phyloP scores from a whole-genome alignment of 2,329 filamentous ascomycete genomes.

The Capronia epimyces region DNA sequence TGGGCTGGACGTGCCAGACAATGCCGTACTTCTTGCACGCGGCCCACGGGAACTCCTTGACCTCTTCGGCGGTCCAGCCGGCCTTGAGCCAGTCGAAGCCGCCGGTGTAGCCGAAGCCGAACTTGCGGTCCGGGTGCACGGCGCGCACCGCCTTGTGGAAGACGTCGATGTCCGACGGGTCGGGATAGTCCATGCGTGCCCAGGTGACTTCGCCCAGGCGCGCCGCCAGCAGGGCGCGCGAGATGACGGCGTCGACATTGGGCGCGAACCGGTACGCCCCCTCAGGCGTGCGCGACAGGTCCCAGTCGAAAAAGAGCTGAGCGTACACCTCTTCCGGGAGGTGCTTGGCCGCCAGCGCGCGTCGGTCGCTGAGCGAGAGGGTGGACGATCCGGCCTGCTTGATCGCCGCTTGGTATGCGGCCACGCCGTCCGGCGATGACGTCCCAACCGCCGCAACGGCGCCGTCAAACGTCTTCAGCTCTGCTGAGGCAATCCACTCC shows the following conservation, averaged over 20 bases:
- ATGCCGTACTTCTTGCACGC: constrained; percentile 7
- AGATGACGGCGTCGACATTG: constrained; percentile 6
- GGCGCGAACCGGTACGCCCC: constrained; percentile 8
- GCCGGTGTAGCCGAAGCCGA: constrained; percentile 7
- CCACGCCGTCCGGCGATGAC: constrained; percentile 1
- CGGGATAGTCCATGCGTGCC: constrained; percentile 13
- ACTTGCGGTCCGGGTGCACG: constrained; percentile 9
- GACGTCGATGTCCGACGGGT: constrained; percentile 3
- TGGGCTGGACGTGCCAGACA: constrained; percentile 11
- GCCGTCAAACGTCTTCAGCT: constrained; percentile 8
- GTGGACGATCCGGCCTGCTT: background rate
- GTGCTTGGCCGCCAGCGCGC: background rate
- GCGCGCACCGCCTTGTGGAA: constrained; percentile 5
- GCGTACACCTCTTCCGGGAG: background rate
- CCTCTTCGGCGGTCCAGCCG: constrained; percentile 7
- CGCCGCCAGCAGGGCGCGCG: constrained; percentile 7
- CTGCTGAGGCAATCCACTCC: constrained; percentile 9
- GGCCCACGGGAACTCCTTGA: constrained; percentile 6
- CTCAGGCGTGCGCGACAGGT: constrained; percentile 4
- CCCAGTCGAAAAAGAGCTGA: constrained; percentile 9
- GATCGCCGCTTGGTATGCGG: constrained; percentile 4
- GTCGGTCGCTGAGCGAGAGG: background rate
- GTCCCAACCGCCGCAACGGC: background rate
- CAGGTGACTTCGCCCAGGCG: constrained; percentile 9
- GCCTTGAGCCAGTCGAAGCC: constrained; percentile 7